Evolutionary conservation across 257 asterid genomes (phyloP), one percentile per base, ranked within the genome.

Genomic region (Nicotiana noctiflora): DNA sequence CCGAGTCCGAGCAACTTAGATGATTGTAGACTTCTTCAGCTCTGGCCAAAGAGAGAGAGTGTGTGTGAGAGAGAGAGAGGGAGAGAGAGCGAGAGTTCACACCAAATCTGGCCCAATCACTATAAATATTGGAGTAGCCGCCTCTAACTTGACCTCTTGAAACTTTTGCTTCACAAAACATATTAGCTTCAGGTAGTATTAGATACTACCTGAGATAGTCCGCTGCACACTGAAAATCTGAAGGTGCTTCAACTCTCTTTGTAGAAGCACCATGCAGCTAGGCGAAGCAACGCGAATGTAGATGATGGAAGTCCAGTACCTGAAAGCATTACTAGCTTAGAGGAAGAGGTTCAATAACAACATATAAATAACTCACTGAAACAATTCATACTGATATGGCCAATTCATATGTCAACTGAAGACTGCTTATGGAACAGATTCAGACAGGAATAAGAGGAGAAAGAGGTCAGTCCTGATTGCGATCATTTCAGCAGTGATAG

Each of bases 331-430:
- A 56, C 11, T 17, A 18, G 61, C 61, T 56, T 56, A 56, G 62
- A 25, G 60, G 19, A 17, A 17, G 21, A 55, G 60, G 19, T 17
- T 55, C 60, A 55, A 55, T 55, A 17, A 55, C 60, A 55, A 55
- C 18, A 55, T 55, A 55, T 15, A 55, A 17, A 55, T 5, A 15
- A 55, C 60, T 17, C 60, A 14, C 2, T 19, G 55, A 18, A 67
- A 49, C 76, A 67, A 66, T 67, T 37, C 53, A n/a, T 67, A 4
- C 18, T 67, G 76, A 34, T 67, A 8, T 19, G 13, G 10, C 2
- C 76, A 9, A 67, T n/a, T 67, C 75, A 32, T 67, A 31, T 64
- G 23, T 67, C 55, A 37, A 67, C n/a, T 67, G 76, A 67, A 67
- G n/a, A 37, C 55, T 37, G 76, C 18, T 67, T 67, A 37, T 55